These are phyloP conservation scores for Ceriops tagal DNA, from an alignment of 345 rosid species.

Conservation along the genomic window DNA sequence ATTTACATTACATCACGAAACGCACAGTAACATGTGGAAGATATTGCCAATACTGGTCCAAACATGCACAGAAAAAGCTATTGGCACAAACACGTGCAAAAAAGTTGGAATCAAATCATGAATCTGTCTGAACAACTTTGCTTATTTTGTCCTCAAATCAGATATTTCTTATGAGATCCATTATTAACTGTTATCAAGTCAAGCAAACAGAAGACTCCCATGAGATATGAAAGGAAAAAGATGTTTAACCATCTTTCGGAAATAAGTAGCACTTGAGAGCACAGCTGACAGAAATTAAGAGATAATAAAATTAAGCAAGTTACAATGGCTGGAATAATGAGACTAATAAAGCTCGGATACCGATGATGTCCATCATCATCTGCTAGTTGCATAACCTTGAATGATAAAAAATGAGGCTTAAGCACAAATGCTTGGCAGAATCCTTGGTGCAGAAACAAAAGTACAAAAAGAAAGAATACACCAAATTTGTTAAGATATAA, in stretches of 20 bases:
- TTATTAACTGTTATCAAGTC: conserved; percentile 34
- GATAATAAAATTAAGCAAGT: background rate
- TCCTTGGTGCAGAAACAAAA: background rate
- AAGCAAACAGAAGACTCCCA: conserved; percentile 19
- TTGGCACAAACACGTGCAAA: conserved; percentile 13
- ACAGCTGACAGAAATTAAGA: background rate
- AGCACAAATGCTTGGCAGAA: background rate
- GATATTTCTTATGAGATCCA: conserved; percentile 32
- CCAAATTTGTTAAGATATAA: background rate
- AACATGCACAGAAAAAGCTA: conserved; percentile 21
- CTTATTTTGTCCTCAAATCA: conserved; percentile 27
- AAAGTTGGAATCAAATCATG: conserved; percentile 33
- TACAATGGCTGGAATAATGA: background rate
- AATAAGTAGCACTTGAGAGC: background rate
- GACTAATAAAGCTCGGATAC: background rate
- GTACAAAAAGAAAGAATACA: background rate
- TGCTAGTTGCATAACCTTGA: background rate
- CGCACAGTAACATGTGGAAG: conserved; percentile 2
- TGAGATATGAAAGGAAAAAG: background rate
- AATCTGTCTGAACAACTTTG: conserved; percentile 23
- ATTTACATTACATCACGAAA: conserved; percentile 9
- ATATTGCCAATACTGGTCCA: conserved; percentile 24
- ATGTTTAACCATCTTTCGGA: background rate
- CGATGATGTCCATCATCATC: background rate
- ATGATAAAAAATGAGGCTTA: background rate